These are phyloP conservation scores for Eucalyptus pauciflora DNA, from an alignment of 345 rosid species.

Conservation along the genomic window DNA sequence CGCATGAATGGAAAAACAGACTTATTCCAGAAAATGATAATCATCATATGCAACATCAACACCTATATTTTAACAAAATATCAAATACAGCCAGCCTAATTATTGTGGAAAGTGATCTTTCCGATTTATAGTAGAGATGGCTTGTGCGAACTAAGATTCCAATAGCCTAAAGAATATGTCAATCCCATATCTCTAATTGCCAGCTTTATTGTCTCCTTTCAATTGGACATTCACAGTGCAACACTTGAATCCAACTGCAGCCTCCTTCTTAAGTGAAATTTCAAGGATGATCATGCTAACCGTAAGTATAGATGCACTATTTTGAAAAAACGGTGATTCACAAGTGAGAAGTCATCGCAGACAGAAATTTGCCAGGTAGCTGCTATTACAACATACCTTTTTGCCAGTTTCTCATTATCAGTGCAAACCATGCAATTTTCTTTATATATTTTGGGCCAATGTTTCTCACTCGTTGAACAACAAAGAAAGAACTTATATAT, in stretches of 20 bases:
- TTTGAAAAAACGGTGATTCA: background rate
- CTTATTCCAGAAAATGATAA: background rate
- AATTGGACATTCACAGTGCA: background rate
- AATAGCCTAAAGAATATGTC: background rate
- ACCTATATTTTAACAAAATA: background rate
- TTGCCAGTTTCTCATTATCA: background rate
- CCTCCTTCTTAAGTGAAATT: background rate
- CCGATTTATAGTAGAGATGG: background rate
- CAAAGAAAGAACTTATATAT: background rate
- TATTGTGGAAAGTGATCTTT: background rate
- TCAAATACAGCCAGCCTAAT: background rate
- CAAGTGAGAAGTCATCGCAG: background rate
- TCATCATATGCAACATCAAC: background rate
- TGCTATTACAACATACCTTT: background rate
- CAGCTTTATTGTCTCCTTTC: background rate
- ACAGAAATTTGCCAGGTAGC: background rate
- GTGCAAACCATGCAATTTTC: background rate
- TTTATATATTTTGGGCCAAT: background rate
- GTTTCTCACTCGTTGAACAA: background rate
- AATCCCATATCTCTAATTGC: background rate
- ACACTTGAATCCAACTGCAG: background rate
- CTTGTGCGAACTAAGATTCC: background rate
- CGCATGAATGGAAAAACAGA: background rate
- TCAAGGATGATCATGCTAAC: background rate
- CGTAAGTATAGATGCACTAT: background rate